Conservation (phyloP, 2,329 filamentous ascomycete genomes). For the Penicillium sp. region DNA sequence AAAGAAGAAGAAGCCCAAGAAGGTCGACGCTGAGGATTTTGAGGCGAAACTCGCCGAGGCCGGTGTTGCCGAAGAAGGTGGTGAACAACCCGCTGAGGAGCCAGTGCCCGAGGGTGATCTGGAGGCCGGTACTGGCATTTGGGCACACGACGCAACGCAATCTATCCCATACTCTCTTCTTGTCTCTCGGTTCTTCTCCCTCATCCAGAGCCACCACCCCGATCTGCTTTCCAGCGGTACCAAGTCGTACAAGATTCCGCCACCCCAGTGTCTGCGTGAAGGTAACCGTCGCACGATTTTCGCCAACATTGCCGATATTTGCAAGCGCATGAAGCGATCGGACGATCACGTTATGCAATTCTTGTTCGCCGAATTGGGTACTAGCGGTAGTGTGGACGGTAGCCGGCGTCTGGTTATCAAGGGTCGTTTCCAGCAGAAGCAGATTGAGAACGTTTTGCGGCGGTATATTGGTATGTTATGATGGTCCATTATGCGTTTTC, state of each 20-base stretch:
- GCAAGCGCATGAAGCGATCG: constrained; percentile 98
- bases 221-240: constrained; percentile 83
- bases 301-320: constrained; percentile 97
- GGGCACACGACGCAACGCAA: constrained; percentile 72
- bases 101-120: constrained; percentile 65
- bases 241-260: constrained; percentile 98
- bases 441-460: constrained; percentile 94
- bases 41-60: constrained; percentile 61
- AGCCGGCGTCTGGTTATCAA: constrained; percentile 93
- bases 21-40: constrained; percentile 58
- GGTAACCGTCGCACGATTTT: constrained; percentile 99
- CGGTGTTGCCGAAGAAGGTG: constrained; percentile 54
- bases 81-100: constrained; percentile 51
- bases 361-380: constrained; percentile 96
- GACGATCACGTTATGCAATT: constrained; percentile 97
- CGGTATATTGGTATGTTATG: constrained; percentile 28
- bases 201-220: constrained; percentile 92
- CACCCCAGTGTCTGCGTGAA: constrained; percentile 97
- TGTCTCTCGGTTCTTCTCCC: constrained; percentile 86
- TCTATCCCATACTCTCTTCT: constrained; percentile 79
- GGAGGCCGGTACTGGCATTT: constrained; percentile 83
- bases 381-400: constrained; percentile 89
- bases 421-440: constrained; percentile 99
- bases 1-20: constrained; percentile 66
- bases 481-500: background rate